A percentile compares a stretch with the other conserved stretches of the same genome.
These are phyloP conservation scores for Suhomyces bribrorum DNA, from an alignment of 1,139 yeast genomes.

Conservation along the genomic window DNA sequence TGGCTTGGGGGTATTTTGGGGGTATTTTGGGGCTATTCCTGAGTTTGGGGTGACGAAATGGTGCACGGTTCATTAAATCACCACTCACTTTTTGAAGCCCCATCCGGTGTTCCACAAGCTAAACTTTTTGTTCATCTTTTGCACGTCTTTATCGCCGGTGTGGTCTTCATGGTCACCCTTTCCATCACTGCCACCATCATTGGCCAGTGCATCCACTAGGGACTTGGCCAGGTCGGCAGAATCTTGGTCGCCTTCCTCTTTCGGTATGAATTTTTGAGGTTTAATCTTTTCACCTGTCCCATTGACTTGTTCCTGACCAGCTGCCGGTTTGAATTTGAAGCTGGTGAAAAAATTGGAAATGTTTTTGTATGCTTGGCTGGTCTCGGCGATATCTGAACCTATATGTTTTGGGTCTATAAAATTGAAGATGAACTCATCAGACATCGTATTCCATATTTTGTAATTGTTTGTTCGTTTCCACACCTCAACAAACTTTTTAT, in stretches of 20 bases:
- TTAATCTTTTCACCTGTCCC: slow-evolving; percentile 3
- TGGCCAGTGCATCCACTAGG: no score
- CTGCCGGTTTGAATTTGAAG: slow-evolving; percentile 11
- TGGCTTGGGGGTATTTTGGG: no score
- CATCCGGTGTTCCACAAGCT: slow-evolving; percentile 17
- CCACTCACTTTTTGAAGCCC: slow-evolving; percentile 17
- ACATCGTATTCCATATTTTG: slow-evolving; percentile 64
- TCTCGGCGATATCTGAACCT: slow-evolving; percentile 29
- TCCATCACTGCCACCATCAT: not conserved
- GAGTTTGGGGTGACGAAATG: no score
- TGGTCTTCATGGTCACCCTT: slow-evolving; percentile 5
- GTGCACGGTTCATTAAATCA: no score
- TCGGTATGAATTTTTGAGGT: slow-evolving; percentile 15
- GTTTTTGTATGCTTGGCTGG: slow-evolving; percentile 22
- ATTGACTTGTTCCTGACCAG: not conserved
- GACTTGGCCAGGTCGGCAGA: no score
- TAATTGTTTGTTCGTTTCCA: slow-evolving; percentile 75
- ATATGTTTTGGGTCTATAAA: slow-evolving; percentile 80
- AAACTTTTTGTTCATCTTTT: slow-evolving; percentile 11
- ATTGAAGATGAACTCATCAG: slow-evolving; percentile 90
- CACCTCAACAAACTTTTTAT: slow-evolving; percentile 52
- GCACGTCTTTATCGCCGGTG: slow-evolving; percentile 4
- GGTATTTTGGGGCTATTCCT: no score
- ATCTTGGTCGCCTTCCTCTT: slow-evolving; percentile 6
- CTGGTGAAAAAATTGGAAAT: slow-evolving; percentile 28